Conservation (phyloP, 257 asterid species). For the Rubia yunnanensis region DNA sequence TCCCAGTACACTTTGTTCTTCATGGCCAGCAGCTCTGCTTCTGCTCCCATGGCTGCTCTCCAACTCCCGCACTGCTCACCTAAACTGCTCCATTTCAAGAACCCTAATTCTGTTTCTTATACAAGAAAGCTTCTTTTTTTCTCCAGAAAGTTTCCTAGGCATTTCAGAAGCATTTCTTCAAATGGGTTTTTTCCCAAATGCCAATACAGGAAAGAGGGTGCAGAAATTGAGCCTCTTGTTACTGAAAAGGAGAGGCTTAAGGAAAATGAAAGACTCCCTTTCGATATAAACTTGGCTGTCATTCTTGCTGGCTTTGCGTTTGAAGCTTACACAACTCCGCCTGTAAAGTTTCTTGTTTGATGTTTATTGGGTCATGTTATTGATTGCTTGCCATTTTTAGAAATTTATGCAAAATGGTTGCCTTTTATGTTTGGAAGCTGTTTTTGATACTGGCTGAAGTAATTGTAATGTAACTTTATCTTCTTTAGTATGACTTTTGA, state of each 20-base stretch:
- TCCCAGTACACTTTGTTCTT: not conserved
- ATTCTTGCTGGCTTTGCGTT: conserved; percentile 98
- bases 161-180: conserved; percentile 9
- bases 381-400: not conserved
- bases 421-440: not conserved
- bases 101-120: conserved; percentile 36
- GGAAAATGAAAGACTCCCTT: conserved; percentile 46
- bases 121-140: conserved; percentile 26
- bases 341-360: conserved; percentile 33
- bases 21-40: conserved; percentile 1
- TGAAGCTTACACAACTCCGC: conserved; percentile 89
- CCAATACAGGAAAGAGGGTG: conserved; percentile 25
- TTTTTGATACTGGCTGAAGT: not conserved
- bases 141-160: conserved; percentile 18
- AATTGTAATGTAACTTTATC: not conserved
- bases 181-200: conserved; percentile 1
- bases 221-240: conserved; percentile 31
- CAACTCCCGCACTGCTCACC: conserved; percentile 38
- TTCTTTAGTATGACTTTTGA: not conserved
- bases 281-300: conserved; percentile 88
- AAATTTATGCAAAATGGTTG: not conserved
- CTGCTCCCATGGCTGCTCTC: conserved; percentile 48
- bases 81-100: conserved; percentile 38
- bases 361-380: not conserved
- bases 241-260: conserved; percentile 11